phyloP scores from a whole-genome alignment of 371 early-diverging fungal genomes.

The Zychaea mexicana region DNA sequence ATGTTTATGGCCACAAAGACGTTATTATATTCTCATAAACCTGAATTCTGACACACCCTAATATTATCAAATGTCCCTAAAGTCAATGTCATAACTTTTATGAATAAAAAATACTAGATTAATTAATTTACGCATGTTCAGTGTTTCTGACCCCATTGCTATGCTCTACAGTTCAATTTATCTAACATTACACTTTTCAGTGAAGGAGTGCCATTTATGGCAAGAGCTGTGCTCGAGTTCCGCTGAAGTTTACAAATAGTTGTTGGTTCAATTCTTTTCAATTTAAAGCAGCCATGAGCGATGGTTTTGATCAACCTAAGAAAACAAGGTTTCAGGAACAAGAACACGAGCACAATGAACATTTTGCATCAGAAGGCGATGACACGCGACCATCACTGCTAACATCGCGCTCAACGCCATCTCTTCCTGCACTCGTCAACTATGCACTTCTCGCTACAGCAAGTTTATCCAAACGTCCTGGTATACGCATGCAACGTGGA shows the following conservation, averaged over 20 bases:
- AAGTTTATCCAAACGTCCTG: slow-evolving; percentile 13
- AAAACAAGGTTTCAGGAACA: neutral
- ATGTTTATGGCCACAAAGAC: neutral
- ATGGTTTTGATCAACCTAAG: neutral
- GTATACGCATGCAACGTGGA: slow-evolving; percentile 24
- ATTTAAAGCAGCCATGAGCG: neutral
- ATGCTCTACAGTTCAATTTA: too few relatives aligned
- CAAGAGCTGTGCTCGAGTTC: too few relatives aligned
- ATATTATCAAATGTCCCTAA: too few relatives aligned
- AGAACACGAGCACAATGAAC: neutral
- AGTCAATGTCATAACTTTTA: too few relatives aligned
- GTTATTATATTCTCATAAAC: neutral
- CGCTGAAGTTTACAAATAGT: neutral
- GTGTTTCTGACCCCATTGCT: too few relatives aligned
- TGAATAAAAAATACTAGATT: too few relatives aligned
- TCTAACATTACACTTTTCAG: too few relatives aligned
- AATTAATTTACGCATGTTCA: too few relatives aligned
- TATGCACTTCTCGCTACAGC: slow-evolving; percentile 24
- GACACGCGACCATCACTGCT: slow-evolving; percentile 1
- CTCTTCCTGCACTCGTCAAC: slow-evolving; percentile 37
- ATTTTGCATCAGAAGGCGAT: neutral
- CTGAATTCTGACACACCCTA: neutral
- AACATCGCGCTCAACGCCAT: slow-evolving; percentile 38
- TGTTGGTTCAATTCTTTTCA: neutral
- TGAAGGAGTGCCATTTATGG: too few relatives aligned